These are phyloP conservation scores for Aspergillus quadrilineatus DNA, from an alignment of 2,329 filamentous ascomycete species.

Conservation along the genomic window DNA sequence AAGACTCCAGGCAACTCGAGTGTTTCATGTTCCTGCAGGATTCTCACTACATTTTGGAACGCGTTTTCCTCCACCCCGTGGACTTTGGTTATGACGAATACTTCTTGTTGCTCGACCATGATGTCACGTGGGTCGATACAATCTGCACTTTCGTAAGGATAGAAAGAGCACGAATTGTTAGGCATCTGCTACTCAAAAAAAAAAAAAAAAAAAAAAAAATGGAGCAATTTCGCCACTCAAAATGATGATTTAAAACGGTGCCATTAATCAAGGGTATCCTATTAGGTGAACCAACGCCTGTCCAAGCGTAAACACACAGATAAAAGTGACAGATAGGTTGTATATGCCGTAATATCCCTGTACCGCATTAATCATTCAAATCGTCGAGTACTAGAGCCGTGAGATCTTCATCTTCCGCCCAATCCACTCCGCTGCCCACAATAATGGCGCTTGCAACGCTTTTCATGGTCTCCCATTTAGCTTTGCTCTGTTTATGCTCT, in stretches of 20 bases:
- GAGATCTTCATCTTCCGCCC: conserved; percentile 68
- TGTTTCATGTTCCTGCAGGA: conserved; percentile 11
- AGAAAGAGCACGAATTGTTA: too few species aligned
- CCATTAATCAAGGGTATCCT: conserved; percentile 4
- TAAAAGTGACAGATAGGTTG: not conserved
- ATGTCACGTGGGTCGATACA: conserved; percentile 26
- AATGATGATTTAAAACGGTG: not conserved
- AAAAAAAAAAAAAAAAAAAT: too few species aligned
- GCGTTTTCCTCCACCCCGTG: not conserved
- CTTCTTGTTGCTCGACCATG: conserved; percentile 12
- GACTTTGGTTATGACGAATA: conserved; percentile 15
- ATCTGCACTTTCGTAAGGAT: too few species aligned
- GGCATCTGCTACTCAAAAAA: too few species aligned
- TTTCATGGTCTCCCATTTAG: conserved; percentile 73
- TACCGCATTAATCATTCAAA: conserved; percentile 52
- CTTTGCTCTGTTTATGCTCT: conserved; percentile 61
- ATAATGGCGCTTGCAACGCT: conserved; percentile 75
- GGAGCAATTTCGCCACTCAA: too few species aligned
- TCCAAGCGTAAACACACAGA: not conserved
- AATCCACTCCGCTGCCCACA: conserved; percentile 78
- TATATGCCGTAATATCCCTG: not conserved
- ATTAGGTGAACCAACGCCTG: conserved; percentile 15
- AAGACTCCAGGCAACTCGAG: not conserved
- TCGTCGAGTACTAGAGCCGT: conserved; percentile 69
- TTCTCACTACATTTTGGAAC: not conserved